These are phyloP conservation scores for Hypoxylon subgilvum DNA, from an alignment of 495 filamentous ascomycete species.

Conservation along the genomic window DNA sequence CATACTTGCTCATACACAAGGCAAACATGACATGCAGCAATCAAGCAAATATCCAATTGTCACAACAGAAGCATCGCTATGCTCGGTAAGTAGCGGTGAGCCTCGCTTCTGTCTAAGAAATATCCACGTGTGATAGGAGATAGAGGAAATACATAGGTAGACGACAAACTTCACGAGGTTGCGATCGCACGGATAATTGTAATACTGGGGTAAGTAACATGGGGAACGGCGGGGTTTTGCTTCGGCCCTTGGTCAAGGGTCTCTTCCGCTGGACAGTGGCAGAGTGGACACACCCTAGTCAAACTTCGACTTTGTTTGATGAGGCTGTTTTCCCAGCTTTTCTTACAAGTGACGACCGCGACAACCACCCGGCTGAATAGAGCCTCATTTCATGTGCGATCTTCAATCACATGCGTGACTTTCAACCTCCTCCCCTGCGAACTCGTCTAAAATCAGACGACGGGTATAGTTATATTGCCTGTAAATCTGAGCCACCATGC, in stretches of 20 bases:
- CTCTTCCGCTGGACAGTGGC: no score
- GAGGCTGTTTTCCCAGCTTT: no score
- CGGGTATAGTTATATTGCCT: slow-evolving; percentile 34
- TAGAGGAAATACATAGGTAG: no score
- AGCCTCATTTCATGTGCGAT: slow-evolving; percentile 24
- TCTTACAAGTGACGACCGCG: background rate
- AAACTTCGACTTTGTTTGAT: no score
- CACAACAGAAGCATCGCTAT: background rate
- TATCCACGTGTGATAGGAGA: slow-evolving; percentile 28
- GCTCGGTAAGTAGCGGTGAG: slow-evolving; percentile 21
- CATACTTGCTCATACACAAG: no score
- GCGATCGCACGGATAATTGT: no score
- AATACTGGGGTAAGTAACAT: no score
- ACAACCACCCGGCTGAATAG: slow-evolving; percentile 33
- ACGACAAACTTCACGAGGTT: background rate
- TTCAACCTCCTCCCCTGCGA: background rate
- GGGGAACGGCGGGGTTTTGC: no score
- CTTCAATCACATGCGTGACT: slow-evolving; percentile 1
- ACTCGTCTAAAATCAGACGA: slow-evolving; percentile 13
- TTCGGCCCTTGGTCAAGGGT: no score
- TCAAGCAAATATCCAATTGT: no score
- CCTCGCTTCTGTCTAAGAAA: slow-evolving; percentile 5
- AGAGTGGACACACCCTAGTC: no score
- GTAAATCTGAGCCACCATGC: slow-evolving; percentile 12
- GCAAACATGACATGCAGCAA: no score